These are phyloP conservation scores for Amauroascus verrucosus DNA, from an alignment of 2,329 filamentous ascomycete genomes.

Conservation along the genomic window DNA sequence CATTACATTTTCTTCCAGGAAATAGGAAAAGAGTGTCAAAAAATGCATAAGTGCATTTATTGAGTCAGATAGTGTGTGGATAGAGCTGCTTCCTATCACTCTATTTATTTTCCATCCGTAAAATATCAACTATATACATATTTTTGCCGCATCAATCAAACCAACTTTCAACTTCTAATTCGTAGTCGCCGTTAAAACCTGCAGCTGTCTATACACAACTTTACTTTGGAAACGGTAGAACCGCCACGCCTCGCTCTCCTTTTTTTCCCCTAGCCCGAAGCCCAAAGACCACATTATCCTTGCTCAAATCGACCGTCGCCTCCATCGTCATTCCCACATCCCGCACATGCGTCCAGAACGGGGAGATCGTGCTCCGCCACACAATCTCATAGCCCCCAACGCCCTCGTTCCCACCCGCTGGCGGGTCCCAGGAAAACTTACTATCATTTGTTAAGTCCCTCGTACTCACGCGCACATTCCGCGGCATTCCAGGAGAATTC, in stretches of 20 bases:
- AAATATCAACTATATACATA: no score
- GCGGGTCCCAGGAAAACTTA: conserved; percentile 12
- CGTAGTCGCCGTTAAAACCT: no score
- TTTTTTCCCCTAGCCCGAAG: conserved; percentile 12
- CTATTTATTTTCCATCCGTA: no score
- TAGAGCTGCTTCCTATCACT: no score
- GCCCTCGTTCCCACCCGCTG: conserved; percentile 4
- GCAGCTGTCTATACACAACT: background rate
- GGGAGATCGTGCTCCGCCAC: conserved; percentile 13
- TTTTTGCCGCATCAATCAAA: no score
- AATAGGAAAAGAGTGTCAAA: no score
- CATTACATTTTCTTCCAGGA: no score
- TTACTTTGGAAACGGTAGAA: conserved; percentile 11
- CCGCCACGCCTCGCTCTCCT: conserved; percentile 12
- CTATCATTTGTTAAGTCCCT: conserved; percentile 10
- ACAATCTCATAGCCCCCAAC: conserved; percentile 13
- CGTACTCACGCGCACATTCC: conserved; percentile 12
- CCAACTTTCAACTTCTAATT: no score
- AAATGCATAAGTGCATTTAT: no score
- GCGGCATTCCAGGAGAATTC: conserved; percentile 10
- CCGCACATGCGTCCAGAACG: conserved; percentile 12
- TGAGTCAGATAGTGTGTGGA: no score
- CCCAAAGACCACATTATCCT: conserved; percentile 14
- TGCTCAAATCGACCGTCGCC: conserved; percentile 11
- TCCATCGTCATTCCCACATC: conserved; percentile 11